Base-by-base conservation (phyloP, 768 basidiomycete genomes). In the Lactifluus rugatus region DNA sequence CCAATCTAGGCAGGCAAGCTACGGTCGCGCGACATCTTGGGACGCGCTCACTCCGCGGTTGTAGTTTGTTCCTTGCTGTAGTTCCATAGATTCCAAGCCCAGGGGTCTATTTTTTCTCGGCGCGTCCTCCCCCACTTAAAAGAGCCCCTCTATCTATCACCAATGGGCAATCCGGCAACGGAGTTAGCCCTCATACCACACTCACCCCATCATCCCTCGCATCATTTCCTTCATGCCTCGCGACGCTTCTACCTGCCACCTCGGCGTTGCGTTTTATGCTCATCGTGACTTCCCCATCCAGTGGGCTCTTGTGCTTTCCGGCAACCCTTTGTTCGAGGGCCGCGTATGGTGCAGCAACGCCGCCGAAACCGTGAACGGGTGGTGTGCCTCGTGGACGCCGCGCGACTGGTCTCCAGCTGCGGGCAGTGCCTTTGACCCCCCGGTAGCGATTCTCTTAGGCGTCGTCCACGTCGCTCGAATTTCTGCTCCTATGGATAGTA, bases 321-420 rank as follows among this genome's bases (percentile, higher is more conserved):
- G 44, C 11, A 51, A 28, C 3, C 42, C 49, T 7, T 23, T 57
- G 1, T 57, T 57, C 31, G 41, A 51, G 14, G 48, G 56, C 2
- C 23, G 5, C 48, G 42, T 57, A 9, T 57, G 56, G 56, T 51
- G 56, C 32, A 36, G 56, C 56, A 45, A 28, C 13, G 32, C 44
- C 17, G 23, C 19, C 11, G 42, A 57, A 49, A 57, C 56, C n/a
- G 17, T 28, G 31, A 57, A 51, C n/a, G 56, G 56, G 19, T 46
- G 56, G 48, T 32, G 49, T 17, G 49, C 34, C 25, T 51, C 48
- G 0, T 57, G 56, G 56, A 51, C 32, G 3, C 48, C 23, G 2
- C 45, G 42, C 32, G 56, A 46, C 32, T 50, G 26, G 42, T 57
- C 56, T 26, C 49, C 49, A 0, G 23, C 56, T 26, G 48, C 48